Percentiles rank a stretch among this genome's conserved stretches.
These are phyloP conservation scores for Symbiodinium pilosum DNA, from an alignment of 73 alveolate genomes.

Conservation along the genomic window DNA sequence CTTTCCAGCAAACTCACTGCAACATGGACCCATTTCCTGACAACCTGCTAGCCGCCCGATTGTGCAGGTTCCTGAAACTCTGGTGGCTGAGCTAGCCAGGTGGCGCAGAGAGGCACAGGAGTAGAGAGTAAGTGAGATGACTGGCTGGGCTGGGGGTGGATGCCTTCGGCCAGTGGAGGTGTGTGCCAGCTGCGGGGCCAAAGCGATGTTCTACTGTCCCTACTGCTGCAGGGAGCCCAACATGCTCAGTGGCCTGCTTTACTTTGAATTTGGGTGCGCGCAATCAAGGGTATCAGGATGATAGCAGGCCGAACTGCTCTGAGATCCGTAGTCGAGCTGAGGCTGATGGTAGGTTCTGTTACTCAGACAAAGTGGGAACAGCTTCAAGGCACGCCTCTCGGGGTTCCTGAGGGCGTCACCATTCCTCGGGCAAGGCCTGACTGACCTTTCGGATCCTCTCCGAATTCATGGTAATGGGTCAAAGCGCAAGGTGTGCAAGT, in stretches of 20 bases:
- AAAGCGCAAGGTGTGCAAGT: too few relatives aligned
- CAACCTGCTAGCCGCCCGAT: too few relatives aligned
- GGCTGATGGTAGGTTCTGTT: background rate
- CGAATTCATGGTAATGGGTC: too few relatives aligned
- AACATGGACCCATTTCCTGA: too few relatives aligned
- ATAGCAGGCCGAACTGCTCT: too few relatives aligned
- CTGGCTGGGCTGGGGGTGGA: too few relatives aligned
- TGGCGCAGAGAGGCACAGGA: conserved; percentile 72
- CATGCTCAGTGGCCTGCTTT: too few relatives aligned
- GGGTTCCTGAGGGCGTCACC: conserved; percentile 85
- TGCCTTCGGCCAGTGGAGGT: background rate
- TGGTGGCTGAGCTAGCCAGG: conserved; percentile 43
- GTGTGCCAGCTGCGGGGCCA: conserved; percentile 72
- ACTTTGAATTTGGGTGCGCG: too few relatives aligned
- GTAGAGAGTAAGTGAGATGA: too few relatives aligned
- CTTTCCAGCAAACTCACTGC: too few relatives aligned
- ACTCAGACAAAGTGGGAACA: background rate
- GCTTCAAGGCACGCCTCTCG: conserved; percentile 40
- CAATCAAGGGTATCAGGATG: too few relatives aligned
- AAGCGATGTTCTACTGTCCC: conserved; percentile 87
- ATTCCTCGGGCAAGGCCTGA: conserved; percentile 49
- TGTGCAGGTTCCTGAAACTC: conserved; percentile 30
- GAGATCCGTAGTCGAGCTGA: background rate
- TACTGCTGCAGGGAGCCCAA: conserved; percentile 37
- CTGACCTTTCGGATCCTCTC: too few relatives aligned